A percentile compares a stretch with the other conserved stretches of the same genome.
These are phyloP conservation scores for Brassica carinata DNA, from an alignment of 345 rosid genomes.

Conservation along the genomic window DNA sequence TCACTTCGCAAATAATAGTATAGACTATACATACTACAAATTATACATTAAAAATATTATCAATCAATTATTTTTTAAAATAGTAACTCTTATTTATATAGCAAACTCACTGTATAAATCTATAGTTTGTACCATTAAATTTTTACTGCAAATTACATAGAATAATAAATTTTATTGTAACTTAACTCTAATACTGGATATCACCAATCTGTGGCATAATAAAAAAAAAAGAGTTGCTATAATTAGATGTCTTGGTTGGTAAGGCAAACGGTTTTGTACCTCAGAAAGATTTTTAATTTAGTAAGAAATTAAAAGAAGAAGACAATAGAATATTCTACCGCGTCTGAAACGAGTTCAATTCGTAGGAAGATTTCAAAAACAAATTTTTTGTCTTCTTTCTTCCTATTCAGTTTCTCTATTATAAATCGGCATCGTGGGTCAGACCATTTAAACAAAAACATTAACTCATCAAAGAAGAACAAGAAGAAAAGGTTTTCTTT, in stretches of 20 bases:
- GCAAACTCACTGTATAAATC: too few relatives aligned
- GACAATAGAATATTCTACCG: conserved; percentile 32
- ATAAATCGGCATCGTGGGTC: conserved; percentile 21
- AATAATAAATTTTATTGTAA: too few relatives aligned
- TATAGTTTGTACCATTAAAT: too few relatives aligned
- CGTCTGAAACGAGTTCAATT: conserved; percentile 13
- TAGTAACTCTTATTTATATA: too few relatives aligned
- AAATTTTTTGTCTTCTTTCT: neutral
- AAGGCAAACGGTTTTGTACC: conserved; percentile 33
- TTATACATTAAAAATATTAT: too few relatives aligned
- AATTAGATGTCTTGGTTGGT: conserved; percentile 19
- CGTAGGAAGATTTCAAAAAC: conserved; percentile 22
- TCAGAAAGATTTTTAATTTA: conserved; percentile 12
- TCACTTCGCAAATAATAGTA: too few relatives aligned
- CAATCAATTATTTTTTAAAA: too few relatives aligned
- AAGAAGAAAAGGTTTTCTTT: neutral
- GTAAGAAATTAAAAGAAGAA: conserved; percentile 12
- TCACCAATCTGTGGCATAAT: too few relatives aligned
- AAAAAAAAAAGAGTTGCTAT: conserved; percentile 9
- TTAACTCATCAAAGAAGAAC: neutral
- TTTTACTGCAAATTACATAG: too few relatives aligned
- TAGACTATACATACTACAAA: too few relatives aligned
- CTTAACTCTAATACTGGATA: too few relatives aligned
- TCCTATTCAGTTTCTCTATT: conserved; percentile 19
- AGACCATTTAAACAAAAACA: conserved; percentile 7